These are phyloP conservation scores for Leccinum ochraceum DNA, from an alignment of 768 basidiomycete species.

Conservation along the genomic window DNA sequence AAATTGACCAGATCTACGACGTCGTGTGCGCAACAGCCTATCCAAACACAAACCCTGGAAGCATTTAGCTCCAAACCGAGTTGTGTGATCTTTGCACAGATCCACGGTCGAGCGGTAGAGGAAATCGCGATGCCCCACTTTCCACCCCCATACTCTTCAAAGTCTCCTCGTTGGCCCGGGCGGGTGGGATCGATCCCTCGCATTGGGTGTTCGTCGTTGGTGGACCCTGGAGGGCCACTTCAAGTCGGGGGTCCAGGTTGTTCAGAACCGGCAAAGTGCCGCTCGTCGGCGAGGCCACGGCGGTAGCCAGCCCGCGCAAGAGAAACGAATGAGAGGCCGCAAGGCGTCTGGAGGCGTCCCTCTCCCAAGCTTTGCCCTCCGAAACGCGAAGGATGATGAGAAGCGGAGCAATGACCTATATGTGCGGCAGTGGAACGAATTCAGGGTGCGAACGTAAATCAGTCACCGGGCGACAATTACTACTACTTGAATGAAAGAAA, in stretches of 20 bases:
- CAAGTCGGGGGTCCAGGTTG: slow-evolving; percentile 10
- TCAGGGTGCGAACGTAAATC: not conserved
- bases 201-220: not conserved
- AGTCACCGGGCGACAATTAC: not conserved
- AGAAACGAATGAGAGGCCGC: slow-evolving; percentile 3
- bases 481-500: not conserved
- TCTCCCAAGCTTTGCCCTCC: slow-evolving; percentile 45
- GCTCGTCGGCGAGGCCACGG: not conserved
- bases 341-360: slow-evolving; percentile 16
- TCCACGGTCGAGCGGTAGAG: not conserved
- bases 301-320: slow-evolving; percentile 12
- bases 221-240: slow-evolving; percentile 13
- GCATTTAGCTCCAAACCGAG: not conserved
- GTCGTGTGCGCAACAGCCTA: not conserved
- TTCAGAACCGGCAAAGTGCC: not conserved
- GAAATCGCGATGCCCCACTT: not conserved
- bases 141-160: not conserved
- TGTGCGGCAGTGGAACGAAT: not conserved
- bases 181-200: not conserved
- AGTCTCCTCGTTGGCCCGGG: not conserved
- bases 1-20: no score
- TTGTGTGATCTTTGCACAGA: not conserved
- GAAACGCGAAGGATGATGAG: slow-evolving; percentile 51
- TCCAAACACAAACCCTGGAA: not conserved
- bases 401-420: slow-evolving; percentile 44